phyloP scores from a whole-genome alignment of 78 protist species.

The Dictyostelium brefeldianum region DNA sequence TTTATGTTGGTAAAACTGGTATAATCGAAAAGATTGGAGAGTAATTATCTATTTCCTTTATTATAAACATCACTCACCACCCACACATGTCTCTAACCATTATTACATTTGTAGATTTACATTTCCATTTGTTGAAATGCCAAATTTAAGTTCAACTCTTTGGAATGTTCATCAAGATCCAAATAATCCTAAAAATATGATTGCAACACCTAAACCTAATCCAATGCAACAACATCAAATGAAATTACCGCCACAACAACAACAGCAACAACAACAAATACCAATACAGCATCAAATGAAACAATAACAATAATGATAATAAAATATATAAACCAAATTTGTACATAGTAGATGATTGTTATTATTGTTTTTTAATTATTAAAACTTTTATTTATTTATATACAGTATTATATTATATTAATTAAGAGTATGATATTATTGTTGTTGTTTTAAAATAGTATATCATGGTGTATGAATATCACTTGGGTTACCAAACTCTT shows the following conservation, averaged over 20 bases:
- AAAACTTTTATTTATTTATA: neutral
- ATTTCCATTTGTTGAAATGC: constrained; percentile 53
- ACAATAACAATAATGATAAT: neutral
- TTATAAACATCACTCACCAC: neutral
- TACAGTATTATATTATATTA: neutral
- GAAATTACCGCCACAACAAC: constrained; percentile 1
- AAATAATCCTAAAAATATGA: constrained; percentile 14
- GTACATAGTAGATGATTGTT: constrained; percentile 17
- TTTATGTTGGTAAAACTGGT: constrained; percentile 73
- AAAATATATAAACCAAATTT: neutral
- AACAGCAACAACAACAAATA: neutral
- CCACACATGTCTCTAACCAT: neutral
- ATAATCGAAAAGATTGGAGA: constrained; percentile 70
- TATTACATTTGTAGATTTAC: constrained; percentile 17
- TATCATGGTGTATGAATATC: too few relatives aligned
- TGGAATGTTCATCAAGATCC: constrained; percentile 38
- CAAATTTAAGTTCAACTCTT: constrained; percentile 56
- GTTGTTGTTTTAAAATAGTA: neutral
- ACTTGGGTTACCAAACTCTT: neutral
- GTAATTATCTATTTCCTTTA: neutral
- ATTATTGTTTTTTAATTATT: neutral
- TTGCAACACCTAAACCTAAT: constrained; percentile 28
- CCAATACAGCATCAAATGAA: neutral
- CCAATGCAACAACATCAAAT: constrained; percentile 10
- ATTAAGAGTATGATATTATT: neutral